These are phyloP conservation scores for Aspergillus hancockii DNA, from an alignment of 495 filamentous ascomycete species.

Conservation along the genomic window DNA sequence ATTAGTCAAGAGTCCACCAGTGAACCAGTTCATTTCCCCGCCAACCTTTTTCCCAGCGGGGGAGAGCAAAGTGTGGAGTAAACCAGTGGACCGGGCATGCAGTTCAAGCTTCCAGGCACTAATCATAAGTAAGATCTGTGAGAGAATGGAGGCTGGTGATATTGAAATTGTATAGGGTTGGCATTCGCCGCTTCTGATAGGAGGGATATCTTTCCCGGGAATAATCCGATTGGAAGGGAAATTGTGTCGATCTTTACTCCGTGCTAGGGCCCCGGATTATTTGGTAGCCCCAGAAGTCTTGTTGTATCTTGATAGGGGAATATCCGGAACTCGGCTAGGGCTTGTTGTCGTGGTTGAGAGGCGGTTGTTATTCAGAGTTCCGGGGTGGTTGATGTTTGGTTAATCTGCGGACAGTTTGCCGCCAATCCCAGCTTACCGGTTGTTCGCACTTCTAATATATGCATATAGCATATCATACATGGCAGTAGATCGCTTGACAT, in stretches of 20 bases:
- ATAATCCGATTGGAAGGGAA: slow-evolving; percentile 42
- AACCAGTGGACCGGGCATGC: background rate
- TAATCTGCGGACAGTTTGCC: no score
- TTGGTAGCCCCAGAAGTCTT: background rate
- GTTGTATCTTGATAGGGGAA: background rate
- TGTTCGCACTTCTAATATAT: no score
- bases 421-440: no score
- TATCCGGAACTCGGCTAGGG: background rate
- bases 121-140: background rate
- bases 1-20: background rate
- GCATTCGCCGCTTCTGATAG: slow-evolving; percentile 27
- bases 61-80: slow-evolving; percentile 1
- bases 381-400: no score
- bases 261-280: background rate
- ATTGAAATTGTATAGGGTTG: background rate
- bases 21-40: background rate
- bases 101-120: background rate
- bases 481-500: no score
- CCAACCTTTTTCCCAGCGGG: background rate
- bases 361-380: no score
- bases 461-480: no score
- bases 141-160: background rate
- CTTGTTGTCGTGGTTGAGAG: no score
- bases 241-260: background rate
- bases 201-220: slow-evolving; percentile 30